A percentile compares a stretch with the other conserved stretches of the same genome.
phyloP scores from a whole-genome alignment of 2,329 filamentous ascomycete genomes.

The Cryphonectria carpinicola region DNA sequence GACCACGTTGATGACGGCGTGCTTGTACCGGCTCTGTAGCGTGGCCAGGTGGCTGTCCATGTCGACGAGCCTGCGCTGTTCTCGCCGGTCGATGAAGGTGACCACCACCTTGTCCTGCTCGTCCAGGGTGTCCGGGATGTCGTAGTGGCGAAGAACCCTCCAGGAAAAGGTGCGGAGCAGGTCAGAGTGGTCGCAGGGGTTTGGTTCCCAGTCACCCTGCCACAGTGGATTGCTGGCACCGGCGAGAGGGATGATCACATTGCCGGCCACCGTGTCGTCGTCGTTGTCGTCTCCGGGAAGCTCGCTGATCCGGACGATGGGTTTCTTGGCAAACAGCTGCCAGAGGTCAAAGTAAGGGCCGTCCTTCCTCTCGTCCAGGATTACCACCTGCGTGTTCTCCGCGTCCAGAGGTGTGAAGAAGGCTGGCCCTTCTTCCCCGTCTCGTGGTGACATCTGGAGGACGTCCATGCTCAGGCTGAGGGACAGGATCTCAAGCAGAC shows the following conservation, averaged over 20 bases:
- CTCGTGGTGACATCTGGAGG: slow-evolving; percentile 32
- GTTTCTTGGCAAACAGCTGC: slow-evolving; percentile 39
- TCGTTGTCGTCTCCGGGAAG: neutral
- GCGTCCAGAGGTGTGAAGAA: slow-evolving; percentile 26
- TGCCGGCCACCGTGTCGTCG: slow-evolving; percentile 33
- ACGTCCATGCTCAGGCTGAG: slow-evolving; percentile 36
- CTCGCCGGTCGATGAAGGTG: slow-evolving; percentile 27
- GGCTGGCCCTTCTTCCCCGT: neutral
- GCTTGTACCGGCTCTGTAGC: neutral
- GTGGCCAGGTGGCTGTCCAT: slow-evolving; percentile 40
- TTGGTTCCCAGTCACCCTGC: slow-evolving; percentile 42
- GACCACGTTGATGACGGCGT: slow-evolving; percentile 30
- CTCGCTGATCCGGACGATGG: slow-evolving; percentile 34
- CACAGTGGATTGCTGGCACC: slow-evolving; percentile 47
- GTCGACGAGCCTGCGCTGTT: slow-evolving; percentile 32
- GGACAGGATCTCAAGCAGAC: slow-evolving; percentile 36
- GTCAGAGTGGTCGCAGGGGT: slow-evolving; percentile 38
- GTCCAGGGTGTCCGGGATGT: slow-evolving; percentile 5
- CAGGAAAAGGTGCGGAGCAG: slow-evolving; percentile 39
- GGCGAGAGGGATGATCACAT: slow-evolving; percentile 45
- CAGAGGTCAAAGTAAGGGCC: slow-evolving; percentile 38
- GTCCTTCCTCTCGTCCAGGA: slow-evolving; percentile 34
- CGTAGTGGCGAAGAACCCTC: slow-evolving; percentile 39
- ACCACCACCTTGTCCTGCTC: slow-evolving; percentile 11
- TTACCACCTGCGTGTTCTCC: slow-evolving; percentile 33